Percentiles rank a stretch among this genome's conserved stretches.
Conservation (phyloP, 2,329 filamentous ascomycete species). For the Ophiostoma himal-ulmi region DNA sequence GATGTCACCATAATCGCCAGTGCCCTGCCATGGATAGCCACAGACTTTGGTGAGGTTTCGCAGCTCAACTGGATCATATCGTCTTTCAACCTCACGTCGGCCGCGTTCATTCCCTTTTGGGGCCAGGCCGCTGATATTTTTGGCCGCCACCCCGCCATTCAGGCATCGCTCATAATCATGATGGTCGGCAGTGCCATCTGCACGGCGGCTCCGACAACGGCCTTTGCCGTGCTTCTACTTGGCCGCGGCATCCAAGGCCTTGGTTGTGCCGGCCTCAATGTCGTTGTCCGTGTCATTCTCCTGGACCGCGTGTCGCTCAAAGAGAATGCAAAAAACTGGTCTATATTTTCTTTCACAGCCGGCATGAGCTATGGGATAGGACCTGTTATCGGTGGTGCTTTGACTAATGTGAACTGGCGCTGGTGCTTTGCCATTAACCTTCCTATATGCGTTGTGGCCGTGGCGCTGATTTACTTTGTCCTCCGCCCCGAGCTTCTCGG, state of each 20-base stretch:
- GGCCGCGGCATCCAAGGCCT: conserved; percentile 59
- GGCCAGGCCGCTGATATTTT: conserved; percentile 61
- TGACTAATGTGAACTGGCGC: conserved; percentile 53
- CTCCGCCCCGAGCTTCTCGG: conserved; percentile 55
- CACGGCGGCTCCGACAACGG: conserved; percentile 47
- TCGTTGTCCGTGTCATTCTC: conserved; percentile 56
- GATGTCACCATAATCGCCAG: conserved; percentile 60
- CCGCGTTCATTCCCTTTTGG: conserved; percentile 61
- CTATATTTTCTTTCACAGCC: conserved; percentile 54
- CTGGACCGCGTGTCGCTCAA: conserved; percentile 57
- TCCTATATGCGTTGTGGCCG: conserved; percentile 47
- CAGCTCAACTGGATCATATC: conserved; percentile 66
- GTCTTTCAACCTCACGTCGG: conserved; percentile 60
- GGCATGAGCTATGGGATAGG: conserved; percentile 56
- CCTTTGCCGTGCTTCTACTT: conserved; percentile 55
- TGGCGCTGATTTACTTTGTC: conserved; percentile 51
- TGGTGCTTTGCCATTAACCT: conserved; percentile 51
- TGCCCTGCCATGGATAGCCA: conserved; percentile 56
- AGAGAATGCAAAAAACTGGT: conserved; percentile 58
- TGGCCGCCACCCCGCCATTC: conserved; percentile 54
- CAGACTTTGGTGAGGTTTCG: conserved; percentile 53
- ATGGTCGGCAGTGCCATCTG: conserved; percentile 57
- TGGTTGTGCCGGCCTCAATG: conserved; percentile 55
- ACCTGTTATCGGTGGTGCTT: conserved; percentile 55
- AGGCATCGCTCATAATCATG: conserved; percentile 52